These are phyloP conservation scores for Wallemia ichthyophaga DNA, from an alignment of 1,284 basidiomycete species.

Conservation along the genomic window DNA sequence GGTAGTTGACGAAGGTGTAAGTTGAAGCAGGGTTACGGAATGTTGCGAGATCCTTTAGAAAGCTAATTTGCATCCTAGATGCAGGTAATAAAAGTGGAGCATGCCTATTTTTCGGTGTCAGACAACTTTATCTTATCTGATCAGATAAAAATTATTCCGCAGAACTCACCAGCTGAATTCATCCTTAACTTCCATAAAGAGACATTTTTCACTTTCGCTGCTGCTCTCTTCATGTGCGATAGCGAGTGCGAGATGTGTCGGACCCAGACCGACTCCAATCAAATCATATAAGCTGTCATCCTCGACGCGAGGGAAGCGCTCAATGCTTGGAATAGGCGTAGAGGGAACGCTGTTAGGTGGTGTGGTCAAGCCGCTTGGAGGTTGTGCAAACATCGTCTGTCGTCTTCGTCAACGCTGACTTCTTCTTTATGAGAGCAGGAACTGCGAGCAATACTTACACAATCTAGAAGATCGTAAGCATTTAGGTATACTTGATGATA, in stretches of 20 bases:
- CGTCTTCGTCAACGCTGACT: neutral
- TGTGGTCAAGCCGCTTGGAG: neutral
- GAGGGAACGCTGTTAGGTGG: neutral
- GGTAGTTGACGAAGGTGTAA: constrained; percentile 28
- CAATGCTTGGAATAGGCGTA: constrained; percentile 13
- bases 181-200: constrained; percentile 16
- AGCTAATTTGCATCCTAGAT: constrained; percentile 30
- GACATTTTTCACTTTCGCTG: constrained; percentile 12
- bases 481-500: too few relatives aligned
- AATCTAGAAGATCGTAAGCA: too few relatives aligned
- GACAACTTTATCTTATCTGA: neutral
- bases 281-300: constrained; percentile 18
- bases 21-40: constrained; percentile 25
- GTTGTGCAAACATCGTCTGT: neutral
- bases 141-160: neutral
- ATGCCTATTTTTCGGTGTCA: constrained; percentile 19
- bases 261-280: constrained; percentile 29
- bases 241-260: constrained; percentile 27
- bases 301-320: constrained; percentile 13
- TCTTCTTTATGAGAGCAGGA: too few relatives aligned
- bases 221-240: constrained; percentile 22
- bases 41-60: constrained; percentile 30
- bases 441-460: too few relatives aligned
- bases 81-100: constrained; percentile 26
- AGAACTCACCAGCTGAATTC: constrained; percentile 11